Percentiles rank a stretch among this genome's conserved stretches.
Conservation (phyloP, 73 alveolate genomes). For the Tetrahymena thermophila region DNA sequence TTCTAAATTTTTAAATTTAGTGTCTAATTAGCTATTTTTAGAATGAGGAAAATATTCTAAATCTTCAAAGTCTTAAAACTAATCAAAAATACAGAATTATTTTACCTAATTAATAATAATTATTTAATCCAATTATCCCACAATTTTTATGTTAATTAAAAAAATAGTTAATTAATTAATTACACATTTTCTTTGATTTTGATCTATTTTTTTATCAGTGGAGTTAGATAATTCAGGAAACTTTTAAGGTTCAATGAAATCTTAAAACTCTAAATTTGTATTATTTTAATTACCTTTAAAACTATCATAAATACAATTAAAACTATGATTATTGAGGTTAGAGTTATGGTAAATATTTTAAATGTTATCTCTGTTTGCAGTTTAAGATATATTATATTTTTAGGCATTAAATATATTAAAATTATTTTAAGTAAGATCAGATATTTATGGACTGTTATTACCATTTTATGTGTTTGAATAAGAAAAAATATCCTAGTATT, state of each 20-base stretch:
- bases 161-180: too few species aligned
- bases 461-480: not conserved
- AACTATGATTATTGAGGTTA: too few species aligned
- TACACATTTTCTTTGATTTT: not conserved
- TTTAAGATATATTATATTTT: not conserved
- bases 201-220: not conserved
- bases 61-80: not conserved
- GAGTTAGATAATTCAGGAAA: not conserved
- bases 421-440: not conserved
- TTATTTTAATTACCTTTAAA: too few species aligned
- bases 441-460: not conserved
- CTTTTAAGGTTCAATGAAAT: not conserved
- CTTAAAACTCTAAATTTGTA: not conserved
- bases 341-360: not conserved
- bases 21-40: too few species aligned
- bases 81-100: not conserved
- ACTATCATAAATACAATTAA: too few species aligned
- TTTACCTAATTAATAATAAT: not conserved
- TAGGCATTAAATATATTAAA: not conserved
- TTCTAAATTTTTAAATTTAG: not conserved
- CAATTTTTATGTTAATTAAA: too few species aligned
- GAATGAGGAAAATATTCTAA: not conserved
- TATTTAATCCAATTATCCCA: too few species aligned
- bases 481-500: not conserved
- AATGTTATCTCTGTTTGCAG: not conserved